phyloP scores from a whole-genome alignment of 192 early-diverging fungal species.

The Coemansia erecta region DNA sequence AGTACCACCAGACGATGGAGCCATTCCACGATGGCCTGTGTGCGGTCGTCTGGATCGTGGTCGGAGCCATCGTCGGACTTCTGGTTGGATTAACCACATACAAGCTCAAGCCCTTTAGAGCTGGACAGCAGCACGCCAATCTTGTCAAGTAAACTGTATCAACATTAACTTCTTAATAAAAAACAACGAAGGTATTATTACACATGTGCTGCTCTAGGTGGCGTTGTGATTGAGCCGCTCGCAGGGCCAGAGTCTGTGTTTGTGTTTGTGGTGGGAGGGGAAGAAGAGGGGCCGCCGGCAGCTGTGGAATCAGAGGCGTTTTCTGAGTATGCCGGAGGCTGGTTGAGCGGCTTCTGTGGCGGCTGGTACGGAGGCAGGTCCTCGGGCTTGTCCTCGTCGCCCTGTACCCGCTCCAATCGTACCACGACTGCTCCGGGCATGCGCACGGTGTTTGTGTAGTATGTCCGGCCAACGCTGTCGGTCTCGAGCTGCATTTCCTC shows the following conservation, averaged over 20 bases:
- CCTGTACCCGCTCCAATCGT: neutral
- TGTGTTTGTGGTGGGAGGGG: no score
- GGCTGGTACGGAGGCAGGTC: conserved; percentile 29
- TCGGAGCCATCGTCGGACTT: conserved; percentile 2
- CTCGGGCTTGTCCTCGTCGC: conserved; percentile 11
- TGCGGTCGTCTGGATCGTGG: conserved; percentile 6
- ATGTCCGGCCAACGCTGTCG: neutral
- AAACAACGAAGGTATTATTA: neutral
- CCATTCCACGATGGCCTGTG: neutral
- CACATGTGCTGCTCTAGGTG: conserved; percentile 1
- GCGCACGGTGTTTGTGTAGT: neutral
- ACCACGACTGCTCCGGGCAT: neutral
- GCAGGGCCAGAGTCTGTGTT: neutral
- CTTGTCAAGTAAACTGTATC: no score
- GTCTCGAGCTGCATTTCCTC: neutral
- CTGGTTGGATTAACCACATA: neutral
- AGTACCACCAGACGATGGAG: neutral
- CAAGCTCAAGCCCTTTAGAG: neutral
- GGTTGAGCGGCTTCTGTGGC: neutral
- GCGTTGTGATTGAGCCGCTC: neutral
- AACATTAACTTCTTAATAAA: neutral
- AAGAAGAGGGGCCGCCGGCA: no score
- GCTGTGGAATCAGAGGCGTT: neutral
- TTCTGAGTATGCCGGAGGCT: conserved; percentile 8
- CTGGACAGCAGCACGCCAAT: neutral